Evolutionary conservation across 192 early-diverging fungal genomes (phyloP), one percentile per base, ranked within the genome.

Genomic region (Thamnidium elegans): DNA sequence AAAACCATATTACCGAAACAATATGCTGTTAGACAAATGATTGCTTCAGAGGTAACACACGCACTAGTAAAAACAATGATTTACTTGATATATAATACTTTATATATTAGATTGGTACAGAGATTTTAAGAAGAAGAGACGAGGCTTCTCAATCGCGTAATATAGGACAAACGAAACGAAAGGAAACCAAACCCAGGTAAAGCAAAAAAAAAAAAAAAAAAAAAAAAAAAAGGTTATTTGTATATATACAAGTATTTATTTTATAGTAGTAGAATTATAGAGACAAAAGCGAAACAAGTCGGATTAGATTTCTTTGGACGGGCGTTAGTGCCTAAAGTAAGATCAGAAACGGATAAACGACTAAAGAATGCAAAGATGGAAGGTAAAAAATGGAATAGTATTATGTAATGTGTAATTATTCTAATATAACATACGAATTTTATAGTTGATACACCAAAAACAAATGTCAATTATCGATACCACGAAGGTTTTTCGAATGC

Each of bases 401-500:
- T 55, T 42, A 10, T 51, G 1, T 17, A 32, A 42, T 26, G 26
- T 26, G 26, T 26, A 26, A 26, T 26, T 26, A 3, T 20, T 42
- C 13, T 20, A 13, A 20, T 36, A 31, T 56, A 51, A 6, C 1
- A 32, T 26, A n/a, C 8, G 15, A 9, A 56, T 44, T 32, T 20
- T 52, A 15, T 31, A 51, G 63, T 36, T 9, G 52, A 55, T 34
- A 17, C 54, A 58, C 53, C 68, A 69, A 66, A 69, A 69, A 26
- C 70, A 70, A 32, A 66, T 82, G 48, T 63, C 32, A 81, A 84
- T 78, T 96, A 88, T 81, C 80, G 86, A 69, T 95, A 83, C 68
- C 89, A 94, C 63, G 94, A 96, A 72, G 94, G 94, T 11, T 96
- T 90, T 65, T 92, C 92, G 4, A 94, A 96, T 69, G 94, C 94